Conservation (phyloP, 495 filamentous ascomycete species). For the Podospora anserina region DNA sequence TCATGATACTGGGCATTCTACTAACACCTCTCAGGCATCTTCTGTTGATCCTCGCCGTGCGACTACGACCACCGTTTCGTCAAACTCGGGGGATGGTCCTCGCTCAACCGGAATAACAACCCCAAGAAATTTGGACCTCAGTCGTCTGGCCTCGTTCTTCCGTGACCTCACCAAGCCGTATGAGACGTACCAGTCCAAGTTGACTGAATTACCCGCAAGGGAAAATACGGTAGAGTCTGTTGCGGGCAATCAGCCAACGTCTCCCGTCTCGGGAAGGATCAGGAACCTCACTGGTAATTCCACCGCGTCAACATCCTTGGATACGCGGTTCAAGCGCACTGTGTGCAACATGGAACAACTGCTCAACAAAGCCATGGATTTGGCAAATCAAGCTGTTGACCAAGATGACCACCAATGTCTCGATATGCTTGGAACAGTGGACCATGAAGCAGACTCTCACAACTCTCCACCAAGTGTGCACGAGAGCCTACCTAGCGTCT, state of each 20-base stretch:
- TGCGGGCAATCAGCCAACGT: neutral
- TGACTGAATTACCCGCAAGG: constrained; percentile 21
- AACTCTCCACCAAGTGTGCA: constrained; percentile 18
- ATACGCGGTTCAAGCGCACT: constrained; percentile 32
- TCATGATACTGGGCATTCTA: neutral
- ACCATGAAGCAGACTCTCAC: constrained; percentile 16
- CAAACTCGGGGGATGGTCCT: neutral
- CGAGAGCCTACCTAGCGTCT: neutral
- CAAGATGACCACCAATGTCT: constrained; percentile 21
- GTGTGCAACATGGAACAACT: constrained; percentile 47
- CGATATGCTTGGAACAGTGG: constrained; percentile 2
- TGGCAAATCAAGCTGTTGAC: constrained; percentile 41
- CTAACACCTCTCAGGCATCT: neutral
- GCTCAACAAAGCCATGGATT: constrained; percentile 43
- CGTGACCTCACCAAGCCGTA: constrained; percentile 23
- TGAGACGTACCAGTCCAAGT: constrained; percentile 21
- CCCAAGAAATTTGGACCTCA: constrained; percentile 15
- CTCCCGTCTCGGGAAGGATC: neutral
- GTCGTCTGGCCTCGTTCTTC: constrained; percentile 24
- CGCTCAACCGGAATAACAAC: constrained; percentile 4
- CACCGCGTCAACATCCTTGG: constrained; percentile 15
- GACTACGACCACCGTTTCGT: neutral
- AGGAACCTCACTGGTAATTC: constrained; percentile 14
- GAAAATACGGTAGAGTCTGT: neutral
- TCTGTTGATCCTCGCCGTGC: constrained; percentile 6